A percentile compares a stretch with the other conserved stretches of the same genome.
Evolutionary conservation across 148 eudicot genomes (phyloP).

Genomic region (Rhododendron mucronatum): DNA sequence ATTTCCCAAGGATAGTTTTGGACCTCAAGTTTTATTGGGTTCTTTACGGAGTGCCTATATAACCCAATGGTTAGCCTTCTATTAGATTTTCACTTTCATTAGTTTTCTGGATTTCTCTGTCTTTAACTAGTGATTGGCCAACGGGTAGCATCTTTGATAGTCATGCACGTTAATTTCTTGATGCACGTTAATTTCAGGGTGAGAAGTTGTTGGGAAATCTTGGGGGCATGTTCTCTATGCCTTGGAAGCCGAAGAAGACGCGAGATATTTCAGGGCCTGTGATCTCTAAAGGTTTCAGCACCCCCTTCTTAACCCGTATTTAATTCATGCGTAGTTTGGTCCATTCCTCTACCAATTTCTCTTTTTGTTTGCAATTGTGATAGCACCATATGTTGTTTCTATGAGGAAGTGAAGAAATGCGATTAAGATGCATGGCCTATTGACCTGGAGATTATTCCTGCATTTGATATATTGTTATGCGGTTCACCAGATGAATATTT

Average conservation of each 20-base stretch:
- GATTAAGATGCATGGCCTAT: neutral
- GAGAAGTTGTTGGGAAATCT: conserved; percentile 77
- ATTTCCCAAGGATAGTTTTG: neutral
- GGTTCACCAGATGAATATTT: conserved; percentile 16
- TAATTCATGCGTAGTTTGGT: neutral
- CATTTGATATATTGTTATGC: neutral
- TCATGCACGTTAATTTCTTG: conserved; percentile 4
- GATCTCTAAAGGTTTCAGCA: conserved; percentile 39
- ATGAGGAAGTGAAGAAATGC: neutral
- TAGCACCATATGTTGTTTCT: neutral
- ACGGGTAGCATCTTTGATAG: neutral
- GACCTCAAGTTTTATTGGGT: neutral
- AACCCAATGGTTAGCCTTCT: neutral
- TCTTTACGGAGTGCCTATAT: neutral
- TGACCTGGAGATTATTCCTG: neutral
- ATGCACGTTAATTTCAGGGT: conserved; percentile 43
- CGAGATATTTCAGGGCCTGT: conserved; percentile 56
- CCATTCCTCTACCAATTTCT: neutral
- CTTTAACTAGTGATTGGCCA: neutral
- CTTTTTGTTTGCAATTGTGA: neutral
- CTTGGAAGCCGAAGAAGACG: conserved; percentile 88
- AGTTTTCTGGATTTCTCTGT: neutral
- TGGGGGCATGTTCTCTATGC: conserved; percentile 90
- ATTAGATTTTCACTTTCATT: neutral
- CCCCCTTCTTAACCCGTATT: neutral